These are phyloP conservation scores for Phytophthora aleatoria DNA, from an alignment of 352 stramenopile species.

Conservation along the genomic window DNA sequence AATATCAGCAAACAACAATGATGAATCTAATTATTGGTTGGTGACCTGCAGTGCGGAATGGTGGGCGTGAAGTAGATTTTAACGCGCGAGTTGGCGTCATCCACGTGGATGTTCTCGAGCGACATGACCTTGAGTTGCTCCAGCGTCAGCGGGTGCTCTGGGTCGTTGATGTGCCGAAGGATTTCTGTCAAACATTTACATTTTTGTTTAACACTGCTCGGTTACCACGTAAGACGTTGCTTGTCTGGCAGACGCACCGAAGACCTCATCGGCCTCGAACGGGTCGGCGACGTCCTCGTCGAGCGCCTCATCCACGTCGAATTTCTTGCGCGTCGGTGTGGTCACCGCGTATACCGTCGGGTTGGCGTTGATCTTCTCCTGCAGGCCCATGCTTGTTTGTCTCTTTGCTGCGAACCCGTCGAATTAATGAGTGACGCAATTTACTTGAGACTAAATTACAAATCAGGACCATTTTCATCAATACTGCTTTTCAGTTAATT, in stretches of 20 bases:
- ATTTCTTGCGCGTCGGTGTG: conserved; percentile 59
- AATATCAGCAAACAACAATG: background rate
- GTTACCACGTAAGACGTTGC: background rate
- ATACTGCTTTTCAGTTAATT: no score
- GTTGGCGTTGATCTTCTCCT: conserved; percentile 91
- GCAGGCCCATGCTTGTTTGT: conserved; percentile 49
- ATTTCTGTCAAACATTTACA: conserved; percentile 53
- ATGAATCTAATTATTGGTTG: background rate
- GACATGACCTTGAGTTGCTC: conserved; percentile 94
- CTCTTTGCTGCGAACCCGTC: no score
- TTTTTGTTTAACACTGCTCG: background rate
- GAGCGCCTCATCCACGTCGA: conserved; percentile 57
- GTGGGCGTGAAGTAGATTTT: conserved; percentile 93
- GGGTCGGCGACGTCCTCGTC: conserved; percentile 75
- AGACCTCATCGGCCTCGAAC: conserved; percentile 87
- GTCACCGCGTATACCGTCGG: conserved; percentile 86
- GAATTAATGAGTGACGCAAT: background rate
- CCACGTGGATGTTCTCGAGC: conserved; percentile 89
- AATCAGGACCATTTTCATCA: background rate
- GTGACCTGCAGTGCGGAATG: conserved; percentile 94
- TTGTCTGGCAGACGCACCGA: conserved; percentile 52
- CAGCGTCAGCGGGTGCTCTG: conserved; percentile 93
- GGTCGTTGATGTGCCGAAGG: conserved; percentile 91
- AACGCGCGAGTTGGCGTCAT: conserved; percentile 81
- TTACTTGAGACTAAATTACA: background rate